Evolutionary conservation across 1,284 basidiomycete genomes (phyloP).

Genomic region (Moesziomyces parantarcticus): DNA sequence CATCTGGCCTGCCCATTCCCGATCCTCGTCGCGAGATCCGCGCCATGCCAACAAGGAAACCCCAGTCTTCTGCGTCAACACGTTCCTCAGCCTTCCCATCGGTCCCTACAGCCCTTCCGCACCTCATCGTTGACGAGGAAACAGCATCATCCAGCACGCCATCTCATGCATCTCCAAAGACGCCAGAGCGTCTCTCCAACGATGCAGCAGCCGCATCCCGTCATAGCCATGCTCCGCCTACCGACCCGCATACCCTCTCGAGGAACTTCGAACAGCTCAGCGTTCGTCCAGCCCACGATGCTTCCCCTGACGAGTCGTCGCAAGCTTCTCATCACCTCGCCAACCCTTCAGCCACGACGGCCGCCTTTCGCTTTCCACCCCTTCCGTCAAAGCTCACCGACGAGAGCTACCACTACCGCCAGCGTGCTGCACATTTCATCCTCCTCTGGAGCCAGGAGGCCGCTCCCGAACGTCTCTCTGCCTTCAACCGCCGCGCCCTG

Average conservation of each 20-base stretch:
- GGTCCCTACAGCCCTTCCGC: not conserved
- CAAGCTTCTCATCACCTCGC: not conserved
- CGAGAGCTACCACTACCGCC: conserved; percentile 38
- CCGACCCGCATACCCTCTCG: conserved; percentile 12
- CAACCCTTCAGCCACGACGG: no score
- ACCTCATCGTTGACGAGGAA: not conserved
- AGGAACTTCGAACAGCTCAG: conserved; percentile 22
- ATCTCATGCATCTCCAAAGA: not conserved
- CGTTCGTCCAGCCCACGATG: not conserved
- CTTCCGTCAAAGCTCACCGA: conserved; percentile 32
- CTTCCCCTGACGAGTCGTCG: not conserved
- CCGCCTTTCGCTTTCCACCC: conserved; percentile 20
- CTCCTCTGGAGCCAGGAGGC: conserved; percentile 36
- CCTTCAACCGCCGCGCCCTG: conserved; percentile 17
- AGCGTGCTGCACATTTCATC: conserved; percentile 43
- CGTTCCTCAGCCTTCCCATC: not conserved
- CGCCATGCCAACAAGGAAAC: conserved; percentile 13
- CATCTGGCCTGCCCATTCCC: not conserved
- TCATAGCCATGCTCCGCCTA: not conserved
- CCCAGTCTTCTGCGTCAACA: not conserved
- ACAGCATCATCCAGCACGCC: not conserved
- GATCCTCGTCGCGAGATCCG: conserved; percentile 13
- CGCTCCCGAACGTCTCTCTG: conserved; percentile 9
- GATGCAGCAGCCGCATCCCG: no score
- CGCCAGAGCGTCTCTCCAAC: not conserved